Percentiles rank a stretch among this genome's conserved stretches.
Conservation (phyloP, 2,329 filamentous ascomycete genomes). For the Fusarium sp. region DNA sequence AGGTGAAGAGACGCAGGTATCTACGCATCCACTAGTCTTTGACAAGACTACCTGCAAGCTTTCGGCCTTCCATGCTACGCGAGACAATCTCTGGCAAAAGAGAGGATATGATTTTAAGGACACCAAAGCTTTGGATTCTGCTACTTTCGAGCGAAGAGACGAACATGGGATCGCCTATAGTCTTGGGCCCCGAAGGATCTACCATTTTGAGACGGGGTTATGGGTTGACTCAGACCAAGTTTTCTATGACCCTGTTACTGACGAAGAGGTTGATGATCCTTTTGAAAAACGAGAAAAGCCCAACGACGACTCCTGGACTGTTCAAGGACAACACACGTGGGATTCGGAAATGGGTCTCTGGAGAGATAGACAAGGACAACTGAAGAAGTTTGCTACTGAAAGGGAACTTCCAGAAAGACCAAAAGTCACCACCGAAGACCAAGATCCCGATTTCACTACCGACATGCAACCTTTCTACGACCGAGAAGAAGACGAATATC, state of each 20-base stretch:
- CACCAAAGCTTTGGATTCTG: background rate
- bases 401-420: background rate
- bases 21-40: background rate
- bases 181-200: background rate
- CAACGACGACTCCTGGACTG: background rate
- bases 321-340: background rate
- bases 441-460: background rate
- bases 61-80: background rate
- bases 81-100: background rate
- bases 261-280: background rate
- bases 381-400: slow-evolving; percentile 1
- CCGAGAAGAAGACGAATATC: background rate
- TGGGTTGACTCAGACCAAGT: background rate
- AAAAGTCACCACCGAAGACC: background rate
- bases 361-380: background rate
- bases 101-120: background rate
- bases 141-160: background rate
- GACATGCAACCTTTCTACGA: background rate
- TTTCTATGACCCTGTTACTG: slow-evolving; percentile 2
- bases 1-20: background rate
- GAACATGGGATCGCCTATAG: background rate
- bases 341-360: slow-evolving; percentile 2
- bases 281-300: background rate
- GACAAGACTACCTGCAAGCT: background rate
- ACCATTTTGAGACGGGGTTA: background rate